Evolutionary conservation across 768 basidiomycete genomes (phyloP), one percentile per base, ranked within the genome.

Genomic region (Termitomyces sp.): DNA sequence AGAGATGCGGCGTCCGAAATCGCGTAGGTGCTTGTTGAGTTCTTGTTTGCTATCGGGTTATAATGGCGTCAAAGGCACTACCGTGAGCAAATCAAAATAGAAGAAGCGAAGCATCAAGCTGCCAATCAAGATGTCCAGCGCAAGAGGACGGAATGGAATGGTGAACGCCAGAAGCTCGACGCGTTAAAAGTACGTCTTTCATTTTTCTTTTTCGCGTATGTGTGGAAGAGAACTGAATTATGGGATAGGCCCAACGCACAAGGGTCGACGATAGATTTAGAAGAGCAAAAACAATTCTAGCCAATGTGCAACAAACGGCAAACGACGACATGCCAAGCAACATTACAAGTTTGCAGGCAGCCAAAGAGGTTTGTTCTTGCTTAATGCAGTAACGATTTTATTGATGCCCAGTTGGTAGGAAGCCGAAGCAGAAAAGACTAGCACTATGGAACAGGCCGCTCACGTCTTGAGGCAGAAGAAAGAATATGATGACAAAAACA

Each of bases 281-380:
- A 46, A 42, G 51, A 3, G 69, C 75, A 24, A 67, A 75, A 48
- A 51, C 64, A 1, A 47, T 59, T 3, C 44, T 81, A 42, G 65
- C 67, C 33, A 70, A 71, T 22, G 67, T 89, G 18, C 81, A 86
- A 61, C 73, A 79, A 37, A 87, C 88, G 61, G 78, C 80, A 13
- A 88, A 87, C 58, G 87, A 89, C 20, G 87, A 89, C 13, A 73
- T 88, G 68, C 87, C 89, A 2, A 81, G 81, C 7, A 79, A 81
- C 63, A 75, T 89, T n/a, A 75, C 79, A 22, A 81, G 78, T 15
- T 72, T 89, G 15, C 75, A 86, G 59, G 76, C 70, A 12, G 82
- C 79, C 5, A 82, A 84, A 67, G 68, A 77, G 63, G 88, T 86
- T 63, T 13, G 20, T 57, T n/a, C 8, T n/a, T 49, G 9, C 34